Conservation (phyloP, 208 protist species). For the Crithidia expoeki region DNA sequence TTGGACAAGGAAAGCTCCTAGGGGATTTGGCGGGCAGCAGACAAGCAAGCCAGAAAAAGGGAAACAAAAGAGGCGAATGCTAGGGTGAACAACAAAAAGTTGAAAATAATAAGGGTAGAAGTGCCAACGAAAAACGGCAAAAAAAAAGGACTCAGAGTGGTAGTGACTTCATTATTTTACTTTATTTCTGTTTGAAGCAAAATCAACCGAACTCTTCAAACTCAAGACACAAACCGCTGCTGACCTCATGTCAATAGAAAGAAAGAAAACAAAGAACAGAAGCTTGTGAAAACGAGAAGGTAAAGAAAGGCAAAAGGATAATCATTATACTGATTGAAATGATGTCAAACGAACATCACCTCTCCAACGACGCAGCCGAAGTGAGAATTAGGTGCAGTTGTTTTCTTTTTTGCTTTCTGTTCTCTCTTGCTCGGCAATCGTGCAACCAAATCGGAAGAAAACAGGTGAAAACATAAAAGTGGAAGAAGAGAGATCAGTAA, state of each 20-base stretch:
- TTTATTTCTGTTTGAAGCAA: slow-evolving; percentile 1
- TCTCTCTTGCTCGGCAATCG: not conserved
- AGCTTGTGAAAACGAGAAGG: not conserved
- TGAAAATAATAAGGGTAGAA: not conserved
- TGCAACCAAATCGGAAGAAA: slow-evolving; percentile 1
- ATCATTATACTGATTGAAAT: not conserved
- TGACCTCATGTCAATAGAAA: slow-evolving; percentile 5
- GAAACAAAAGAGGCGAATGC: not conserved
- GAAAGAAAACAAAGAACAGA: slow-evolving; percentile 6
- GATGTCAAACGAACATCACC: no score
- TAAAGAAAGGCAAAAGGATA: slow-evolving; percentile 9
- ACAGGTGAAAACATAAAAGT: slow-evolving; percentile 9
- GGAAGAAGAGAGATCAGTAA: slow-evolving; percentile 9
- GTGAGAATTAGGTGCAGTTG: slow-evolving; percentile 5
- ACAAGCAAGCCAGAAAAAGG: not conserved
- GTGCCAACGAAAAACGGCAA: not conserved
- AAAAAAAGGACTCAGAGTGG: not conserved
- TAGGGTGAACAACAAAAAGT: slow-evolving; percentile 3
- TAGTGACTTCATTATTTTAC: slow-evolving; percentile 1
- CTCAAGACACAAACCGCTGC: not conserved
- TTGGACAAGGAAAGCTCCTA: no score
- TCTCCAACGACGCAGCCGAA: not conserved
- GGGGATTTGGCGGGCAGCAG: not conserved
- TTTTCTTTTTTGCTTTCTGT: not conserved
- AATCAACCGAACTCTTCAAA: slow-evolving; percentile 11